Evolutionary conservation across 805 yeast species (phyloP).

Genomic region (Kazachstania kunashirensis): DNA sequence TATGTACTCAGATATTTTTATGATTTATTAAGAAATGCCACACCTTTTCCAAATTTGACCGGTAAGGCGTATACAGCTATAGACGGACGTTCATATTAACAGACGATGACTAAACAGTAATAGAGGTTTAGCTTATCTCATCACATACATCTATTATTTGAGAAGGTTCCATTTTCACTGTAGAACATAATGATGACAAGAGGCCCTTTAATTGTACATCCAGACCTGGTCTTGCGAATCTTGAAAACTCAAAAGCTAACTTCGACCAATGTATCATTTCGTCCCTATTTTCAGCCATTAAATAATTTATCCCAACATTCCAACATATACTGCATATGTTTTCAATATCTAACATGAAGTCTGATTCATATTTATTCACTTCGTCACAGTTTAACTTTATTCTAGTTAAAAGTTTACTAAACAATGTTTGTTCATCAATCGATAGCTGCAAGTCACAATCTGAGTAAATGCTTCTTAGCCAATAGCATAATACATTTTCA

Average conservation of each 20-base stretch:
- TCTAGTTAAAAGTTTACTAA: slow-evolving; percentile 1
- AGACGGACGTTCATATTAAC: too few species aligned
- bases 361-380: slow-evolving; percentile 3
- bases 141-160: too few species aligned
- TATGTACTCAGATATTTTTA: too few species aligned
- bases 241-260: slow-evolving; percentile 21
- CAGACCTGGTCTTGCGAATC: slow-evolving; percentile 21
- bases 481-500: slow-evolving; percentile 19
- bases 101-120: too few species aligned
- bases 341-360: slow-evolving; percentile 27
- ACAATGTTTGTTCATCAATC: not conserved
- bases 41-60: too few species aligned
- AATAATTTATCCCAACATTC: slow-evolving; percentile 31
- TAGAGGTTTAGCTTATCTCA: too few species aligned
- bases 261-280: slow-evolving; percentile 25
- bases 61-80: too few species aligned
- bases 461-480: slow-evolving; percentile 22
- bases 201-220: slow-evolving; percentile 18
- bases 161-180: slow-evolving; percentile 9
- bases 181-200: slow-evolving; percentile 23
- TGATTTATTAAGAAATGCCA: too few species aligned
- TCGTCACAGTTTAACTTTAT: slow-evolving; percentile 1
- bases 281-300: slow-evolving; percentile 16
- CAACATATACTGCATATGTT: slow-evolving; percentile 32
- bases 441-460: not conserved